phyloP scores from a whole-genome alignment of 2,329 filamentous ascomycete genomes.

The Botrytis galanthina region DNA sequence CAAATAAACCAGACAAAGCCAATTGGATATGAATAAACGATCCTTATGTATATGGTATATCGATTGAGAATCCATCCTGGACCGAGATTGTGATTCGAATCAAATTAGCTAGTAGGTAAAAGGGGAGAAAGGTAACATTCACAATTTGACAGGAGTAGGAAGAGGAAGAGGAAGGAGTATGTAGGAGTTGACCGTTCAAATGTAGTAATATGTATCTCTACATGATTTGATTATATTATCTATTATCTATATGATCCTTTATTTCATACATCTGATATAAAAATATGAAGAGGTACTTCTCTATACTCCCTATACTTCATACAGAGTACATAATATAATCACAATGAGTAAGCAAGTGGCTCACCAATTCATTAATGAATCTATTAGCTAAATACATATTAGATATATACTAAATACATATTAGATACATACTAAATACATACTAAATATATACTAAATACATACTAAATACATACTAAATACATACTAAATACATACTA shows the following conservation, averaged over 20 bases:
- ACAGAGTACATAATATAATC: not conserved
- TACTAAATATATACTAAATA: not conserved
- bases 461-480: no score
- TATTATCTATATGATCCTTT: not conserved
- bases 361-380: not conserved
- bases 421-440: not conserved
- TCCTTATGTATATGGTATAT: not conserved
- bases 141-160: not conserved
- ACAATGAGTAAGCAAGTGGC: slow-evolving; percentile 5
- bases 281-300: no score
- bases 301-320: no score
- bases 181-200: not conserved
- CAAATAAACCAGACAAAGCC: not conserved
- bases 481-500: not conserved
- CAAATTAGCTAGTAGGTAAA: not conserved
- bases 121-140: not conserved
- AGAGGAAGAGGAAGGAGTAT: not conserved
- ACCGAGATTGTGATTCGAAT: not conserved
- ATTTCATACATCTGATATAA: not conserved
- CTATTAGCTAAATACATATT: not conserved
- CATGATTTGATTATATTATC: not conserved
- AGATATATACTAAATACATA: no score
- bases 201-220: not conserved
- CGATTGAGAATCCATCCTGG: not conserved
- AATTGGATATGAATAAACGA: not conserved